phyloP scores from a whole-genome alignment of 352 stramenopile species.

The Globisporangium barbulae region DNA sequence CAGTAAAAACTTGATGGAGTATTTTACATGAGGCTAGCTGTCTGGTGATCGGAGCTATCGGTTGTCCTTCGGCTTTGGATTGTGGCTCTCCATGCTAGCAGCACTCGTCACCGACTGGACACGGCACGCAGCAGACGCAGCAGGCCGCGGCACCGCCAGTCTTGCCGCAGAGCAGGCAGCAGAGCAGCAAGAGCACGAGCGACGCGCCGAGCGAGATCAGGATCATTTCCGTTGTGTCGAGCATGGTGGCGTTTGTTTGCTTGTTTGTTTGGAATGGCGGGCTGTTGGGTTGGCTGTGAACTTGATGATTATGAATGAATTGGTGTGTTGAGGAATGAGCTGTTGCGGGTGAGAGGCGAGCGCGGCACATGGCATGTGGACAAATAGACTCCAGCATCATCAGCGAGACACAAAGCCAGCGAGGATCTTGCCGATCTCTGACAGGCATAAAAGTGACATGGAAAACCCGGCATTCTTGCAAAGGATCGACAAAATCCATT shows the following conservation, averaged over 20 bases:
- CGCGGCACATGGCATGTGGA: background rate
- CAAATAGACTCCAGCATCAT: background rate
- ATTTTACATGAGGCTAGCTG: no score
- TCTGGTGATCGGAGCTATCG: no score
- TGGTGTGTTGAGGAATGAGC: background rate
- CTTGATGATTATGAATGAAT: background rate
- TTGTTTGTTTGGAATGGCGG: background rate
- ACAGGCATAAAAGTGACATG: no score
- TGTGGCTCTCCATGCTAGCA: background rate
- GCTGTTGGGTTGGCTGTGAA: background rate
- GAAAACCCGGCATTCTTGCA: no score
- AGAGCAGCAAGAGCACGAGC: background rate
- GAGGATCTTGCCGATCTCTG: no score
- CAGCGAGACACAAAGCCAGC: no score
- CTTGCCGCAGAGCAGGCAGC: conserved; percentile 1
- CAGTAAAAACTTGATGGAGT: no score
- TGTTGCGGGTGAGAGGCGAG: background rate
- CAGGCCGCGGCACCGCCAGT: background rate
- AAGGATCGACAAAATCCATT: no score
- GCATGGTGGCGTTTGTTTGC: background rate
- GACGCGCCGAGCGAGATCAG: conserved; percentile 3
- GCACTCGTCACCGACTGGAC: background rate
- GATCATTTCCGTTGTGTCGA: conserved; percentile 7
- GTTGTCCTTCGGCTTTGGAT: no score
- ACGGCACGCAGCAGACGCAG: conserved; percentile 4